These are phyloP conservation scores for Cairneyella variabilis DNA, from an alignment of 495 filamentous ascomycete species.

Conservation along the genomic window DNA sequence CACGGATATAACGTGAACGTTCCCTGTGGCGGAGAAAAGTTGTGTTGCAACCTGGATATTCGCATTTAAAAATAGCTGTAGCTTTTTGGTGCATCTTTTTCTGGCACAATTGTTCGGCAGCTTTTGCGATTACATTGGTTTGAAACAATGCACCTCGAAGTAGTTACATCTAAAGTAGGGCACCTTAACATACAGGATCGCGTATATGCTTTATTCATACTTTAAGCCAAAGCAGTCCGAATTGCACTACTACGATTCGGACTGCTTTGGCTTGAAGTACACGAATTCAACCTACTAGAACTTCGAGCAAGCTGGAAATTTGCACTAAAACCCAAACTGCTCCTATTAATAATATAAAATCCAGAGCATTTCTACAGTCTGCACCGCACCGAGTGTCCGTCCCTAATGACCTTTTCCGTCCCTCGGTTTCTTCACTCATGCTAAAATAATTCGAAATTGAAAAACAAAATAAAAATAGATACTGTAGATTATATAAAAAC, in stretches of 20 bases:
- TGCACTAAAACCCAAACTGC: too few species aligned
- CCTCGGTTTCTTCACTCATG: neutral
- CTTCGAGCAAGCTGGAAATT: too few species aligned
- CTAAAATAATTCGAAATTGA: too few species aligned
- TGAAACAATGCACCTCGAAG: neutral
- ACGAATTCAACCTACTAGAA: neutral
- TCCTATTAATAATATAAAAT: too few species aligned
- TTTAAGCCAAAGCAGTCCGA: too few species aligned
- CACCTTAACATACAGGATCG: neutral
- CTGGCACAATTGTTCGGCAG: too few species aligned
- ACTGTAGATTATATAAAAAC: too few species aligned
- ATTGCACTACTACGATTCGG: too few species aligned
- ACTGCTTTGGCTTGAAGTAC: too few species aligned
- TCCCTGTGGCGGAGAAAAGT: neutral
- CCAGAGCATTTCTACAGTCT: neutral
- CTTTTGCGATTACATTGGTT: neutral
- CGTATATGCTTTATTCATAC: too few species aligned
- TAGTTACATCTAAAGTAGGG: neutral
- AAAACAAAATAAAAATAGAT: too few species aligned
- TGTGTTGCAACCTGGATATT: conserved; percentile 1
- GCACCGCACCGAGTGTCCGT: neutral
- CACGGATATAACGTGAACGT: neutral
- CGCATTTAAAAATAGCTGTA: conserved; percentile 1
- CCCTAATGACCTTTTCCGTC: neutral
- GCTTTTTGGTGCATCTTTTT: too few species aligned